Evolutionary conservation across 352 stramenopile species (phyloP).

Genomic region (Globisporangium okanoganense): DNA sequence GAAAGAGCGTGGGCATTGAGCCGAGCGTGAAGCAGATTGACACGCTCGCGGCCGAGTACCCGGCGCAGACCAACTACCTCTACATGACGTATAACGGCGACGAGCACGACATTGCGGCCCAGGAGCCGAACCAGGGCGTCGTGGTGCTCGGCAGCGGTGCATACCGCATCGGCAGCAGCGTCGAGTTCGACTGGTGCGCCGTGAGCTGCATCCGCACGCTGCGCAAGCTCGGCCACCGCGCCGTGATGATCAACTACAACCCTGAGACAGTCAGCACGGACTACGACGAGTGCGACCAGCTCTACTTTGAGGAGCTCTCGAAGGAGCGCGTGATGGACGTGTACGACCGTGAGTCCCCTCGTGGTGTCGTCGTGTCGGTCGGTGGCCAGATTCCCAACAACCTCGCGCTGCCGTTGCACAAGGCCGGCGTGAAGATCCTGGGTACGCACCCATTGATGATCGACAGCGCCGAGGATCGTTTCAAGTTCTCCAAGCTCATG

Average conservation of each 20-base stretch:
- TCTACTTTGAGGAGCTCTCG: slow-evolving; percentile 97
- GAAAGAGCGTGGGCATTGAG: slow-evolving; percentile 77
- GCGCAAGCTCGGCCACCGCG: slow-evolving; percentile 77
- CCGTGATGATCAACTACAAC: slow-evolving; percentile 96
- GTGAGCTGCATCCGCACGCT: slow-evolving; percentile 93
- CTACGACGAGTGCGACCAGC: slow-evolving; percentile 96
- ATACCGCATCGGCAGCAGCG: slow-evolving; percentile 96
- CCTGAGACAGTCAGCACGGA: slow-evolving; percentile 97
- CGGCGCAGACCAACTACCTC: slow-evolving; percentile 95
- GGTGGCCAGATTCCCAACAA: slow-evolving; percentile 97
- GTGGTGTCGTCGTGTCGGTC: slow-evolving; percentile 92
- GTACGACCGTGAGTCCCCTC: slow-evolving; percentile 85
- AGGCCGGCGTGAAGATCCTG: slow-evolving; percentile 78
- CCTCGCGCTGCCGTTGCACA: slow-evolving; percentile 90
- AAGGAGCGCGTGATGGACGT: slow-evolving; percentile 95
- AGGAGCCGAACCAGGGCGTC: slow-evolving; percentile 82
- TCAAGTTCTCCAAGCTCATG: slow-evolving; percentile 96
- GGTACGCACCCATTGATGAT: slow-evolving; percentile 91
- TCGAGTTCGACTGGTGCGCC: slow-evolving; percentile 98
- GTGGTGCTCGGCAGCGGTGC: slow-evolving; percentile 94
- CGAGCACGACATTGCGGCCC: slow-evolving; percentile 58
- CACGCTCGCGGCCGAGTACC: slow-evolving; percentile 95
- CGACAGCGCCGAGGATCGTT: slow-evolving; percentile 93
- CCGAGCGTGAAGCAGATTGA: slow-evolving; percentile 96
- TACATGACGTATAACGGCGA: slow-evolving; percentile 97